A percentile compares a stretch with the other conserved stretches of the same genome.
Evolutionary conservation across 345 rosid species (phyloP).

Genomic region (Salix arbutifolia): DNA sequence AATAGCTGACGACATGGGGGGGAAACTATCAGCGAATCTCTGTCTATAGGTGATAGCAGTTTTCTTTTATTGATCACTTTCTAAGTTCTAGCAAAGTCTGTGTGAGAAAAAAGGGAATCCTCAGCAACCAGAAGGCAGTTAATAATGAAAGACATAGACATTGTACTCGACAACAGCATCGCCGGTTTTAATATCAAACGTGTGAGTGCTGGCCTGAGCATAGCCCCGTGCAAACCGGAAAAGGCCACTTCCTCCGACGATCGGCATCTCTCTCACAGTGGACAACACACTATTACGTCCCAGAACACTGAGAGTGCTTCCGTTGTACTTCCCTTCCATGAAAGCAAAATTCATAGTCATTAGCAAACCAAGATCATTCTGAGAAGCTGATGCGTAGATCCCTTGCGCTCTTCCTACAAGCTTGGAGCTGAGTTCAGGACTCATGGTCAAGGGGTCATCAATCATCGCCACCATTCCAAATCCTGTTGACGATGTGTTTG

Average conservation of each 20-base stretch:
- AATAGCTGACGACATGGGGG: too few relatives aligned
- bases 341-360: constrained; percentile 22
- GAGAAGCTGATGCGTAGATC: constrained; percentile 13
- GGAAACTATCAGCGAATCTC: too few relatives aligned
- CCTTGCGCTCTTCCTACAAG: constrained; percentile 30
- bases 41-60: too few relatives aligned
- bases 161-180: constrained; percentile 21
- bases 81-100: too few relatives aligned
- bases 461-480: constrained; percentile 18
- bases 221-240: constrained; percentile 29
- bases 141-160: constrained; percentile 21
- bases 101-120: background rate
- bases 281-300: constrained; percentile 10
- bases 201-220: constrained; percentile 18
- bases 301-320: constrained; percentile 21
- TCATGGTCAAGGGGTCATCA: constrained; percentile 18
- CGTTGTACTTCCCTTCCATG: constrained; percentile 22
- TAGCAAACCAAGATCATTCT: constrained; percentile 1
- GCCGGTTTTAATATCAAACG: constrained; percentile 1
- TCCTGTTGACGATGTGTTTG: background rate
- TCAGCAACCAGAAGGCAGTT: background rate
- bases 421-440: constrained; percentile 18
- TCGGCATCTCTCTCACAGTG: constrained; percentile 30
- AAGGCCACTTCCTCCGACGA: constrained; percentile 22
- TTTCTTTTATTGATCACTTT: too few relatives aligned